A percentile compares a stretch with the other conserved stretches of the same genome.
These are phyloP conservation scores for Afroboletus lepidellus DNA, from an alignment of 1,284 basidiomycete species.

Conservation along the genomic window DNA sequence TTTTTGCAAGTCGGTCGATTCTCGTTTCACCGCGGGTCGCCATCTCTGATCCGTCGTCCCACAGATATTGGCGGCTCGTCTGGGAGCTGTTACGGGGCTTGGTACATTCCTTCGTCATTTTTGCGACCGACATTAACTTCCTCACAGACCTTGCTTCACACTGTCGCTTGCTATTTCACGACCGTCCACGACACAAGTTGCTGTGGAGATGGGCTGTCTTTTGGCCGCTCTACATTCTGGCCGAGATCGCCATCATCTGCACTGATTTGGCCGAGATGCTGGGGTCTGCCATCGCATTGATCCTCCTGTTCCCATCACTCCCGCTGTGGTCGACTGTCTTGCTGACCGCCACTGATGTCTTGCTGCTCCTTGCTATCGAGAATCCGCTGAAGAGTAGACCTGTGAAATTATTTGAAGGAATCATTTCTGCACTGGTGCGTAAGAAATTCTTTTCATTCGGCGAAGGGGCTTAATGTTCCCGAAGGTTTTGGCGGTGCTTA, in stretches of 20 bases:
- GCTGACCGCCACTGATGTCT: constrained; percentile 69
- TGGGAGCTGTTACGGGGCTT: constrained; percentile 51
- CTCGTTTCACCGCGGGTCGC: neutral
- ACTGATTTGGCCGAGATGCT: constrained; percentile 63
- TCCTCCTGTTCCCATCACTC: constrained; percentile 67
- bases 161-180: constrained; percentile 55
- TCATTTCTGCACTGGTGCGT: constrained; percentile 61
- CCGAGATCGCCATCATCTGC: constrained; percentile 70
- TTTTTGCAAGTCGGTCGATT: constrained; percentile 47
- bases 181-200: constrained; percentile 45
- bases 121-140: neutral
- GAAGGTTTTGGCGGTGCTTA: constrained; percentile 76
- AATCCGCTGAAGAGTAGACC: constrained; percentile 45
- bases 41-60: constrained; percentile 9
- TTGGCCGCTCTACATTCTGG: constrained; percentile 52
- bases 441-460: neutral
- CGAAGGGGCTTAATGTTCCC: neutral
- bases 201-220: constrained; percentile 51
- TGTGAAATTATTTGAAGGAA: constrained; percentile 59
- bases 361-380: constrained; percentile 56
- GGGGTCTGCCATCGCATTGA: constrained; percentile 73
- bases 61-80: constrained; percentile 45
- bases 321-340: constrained; percentile 70
- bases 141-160: constrained; percentile 51
- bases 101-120: constrained; percentile 30